Evolutionary conservation across 2,329 filamentous ascomycete species (phyloP), one percentile per base, ranked within the genome.

Genomic region (Lecanicillium sp.): DNA sequence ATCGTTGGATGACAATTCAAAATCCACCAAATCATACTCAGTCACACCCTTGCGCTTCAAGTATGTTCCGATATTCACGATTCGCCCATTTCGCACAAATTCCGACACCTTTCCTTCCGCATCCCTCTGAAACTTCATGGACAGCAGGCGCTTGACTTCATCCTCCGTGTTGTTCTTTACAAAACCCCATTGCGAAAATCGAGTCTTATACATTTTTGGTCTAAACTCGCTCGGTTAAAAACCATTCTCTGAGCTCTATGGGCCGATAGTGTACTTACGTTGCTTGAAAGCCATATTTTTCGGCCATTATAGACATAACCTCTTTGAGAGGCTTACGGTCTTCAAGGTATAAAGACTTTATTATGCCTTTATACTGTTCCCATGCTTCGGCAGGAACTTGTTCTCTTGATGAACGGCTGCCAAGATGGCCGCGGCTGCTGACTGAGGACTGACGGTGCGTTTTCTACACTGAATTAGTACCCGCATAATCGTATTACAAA

Each of bases 191-290:
- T 71, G 67, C 12, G 70, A 70, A 47, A 72, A 72, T 17, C 69
- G 58, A n/a, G 68, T 71, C 49, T 73, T 73, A 52, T 73, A 73
- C 69, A 73, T 73, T 45, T 71, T 70, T 14, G 69, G 67, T 14
- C 69, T 72, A 35, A 4, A 16, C 20, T 9, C 11, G 22, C 11
- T 25, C 22, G 11, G 20, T 31, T 53, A 35, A 56, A 50, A 30
- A 18, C 9, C 16, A n/a, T 14, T 13, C 14, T 18, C 31, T 9
- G 9, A 16, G 17, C 25, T n/a, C 15, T 19, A 11, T n/a, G n/a
- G n/a, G n/a, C n/a, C n/a, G 22, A 22, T 9, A 25, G 7, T 16
- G 33, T 27, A 55, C 66, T 55, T 54, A 71, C 67, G 68, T 71
- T 39, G 68, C 68, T 47, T 67, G 62, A 45, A 71, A 71, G 14